phyloP scores from a whole-genome alignment of 768 basidiomycete genomes.

The Trametes elegans region DNA sequence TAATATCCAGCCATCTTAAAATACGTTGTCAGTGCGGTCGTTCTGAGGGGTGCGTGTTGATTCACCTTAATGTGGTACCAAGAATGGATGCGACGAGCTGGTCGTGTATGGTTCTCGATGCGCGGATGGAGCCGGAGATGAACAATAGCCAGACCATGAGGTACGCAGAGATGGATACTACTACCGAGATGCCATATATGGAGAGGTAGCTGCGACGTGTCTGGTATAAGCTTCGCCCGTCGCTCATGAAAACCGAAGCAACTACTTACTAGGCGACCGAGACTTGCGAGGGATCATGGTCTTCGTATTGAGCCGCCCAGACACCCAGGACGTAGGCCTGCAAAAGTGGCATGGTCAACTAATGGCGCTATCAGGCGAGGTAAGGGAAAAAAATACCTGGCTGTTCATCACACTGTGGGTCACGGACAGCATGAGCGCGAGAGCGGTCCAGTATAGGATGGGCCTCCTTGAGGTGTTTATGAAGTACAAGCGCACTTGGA shows the following conservation, averaged over 20 bases:
- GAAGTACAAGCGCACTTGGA: slow-evolving; percentile 32
- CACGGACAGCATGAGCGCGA: slow-evolving; percentile 23
- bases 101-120: slow-evolving; percentile 52
- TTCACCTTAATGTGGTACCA: slow-evolving; percentile 57
- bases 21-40: background rate
- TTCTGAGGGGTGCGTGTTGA: background rate
- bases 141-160: slow-evolving; percentile 36
- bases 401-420: slow-evolving; percentile 6
- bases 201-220: slow-evolving; percentile 44
- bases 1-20: slow-evolving; percentile 47
- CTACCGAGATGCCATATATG: slow-evolving; percentile 40
- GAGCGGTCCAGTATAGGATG: background rate
- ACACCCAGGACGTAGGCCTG: slow-evolving; percentile 46
- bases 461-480: slow-evolving; percentile 11
- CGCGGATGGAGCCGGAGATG: slow-evolving; percentile 48
- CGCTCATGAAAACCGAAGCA: background rate
- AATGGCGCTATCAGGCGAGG: slow-evolving; percentile 25
- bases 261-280: slow-evolving; percentile 35
- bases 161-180: slow-evolving; percentile 34
- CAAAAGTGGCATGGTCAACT: slow-evolving; percentile 24
- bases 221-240: background rate
- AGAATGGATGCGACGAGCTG: slow-evolving; percentile 52
- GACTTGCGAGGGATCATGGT: slow-evolving; percentile 34
- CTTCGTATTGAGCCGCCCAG: slow-evolving; percentile 44
- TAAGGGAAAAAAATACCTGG: slow-evolving; percentile 3